Conservation (phyloP, 2,329 filamentous ascomycete genomes). For the Pseudovirgaria hyperparasitica region DNA sequence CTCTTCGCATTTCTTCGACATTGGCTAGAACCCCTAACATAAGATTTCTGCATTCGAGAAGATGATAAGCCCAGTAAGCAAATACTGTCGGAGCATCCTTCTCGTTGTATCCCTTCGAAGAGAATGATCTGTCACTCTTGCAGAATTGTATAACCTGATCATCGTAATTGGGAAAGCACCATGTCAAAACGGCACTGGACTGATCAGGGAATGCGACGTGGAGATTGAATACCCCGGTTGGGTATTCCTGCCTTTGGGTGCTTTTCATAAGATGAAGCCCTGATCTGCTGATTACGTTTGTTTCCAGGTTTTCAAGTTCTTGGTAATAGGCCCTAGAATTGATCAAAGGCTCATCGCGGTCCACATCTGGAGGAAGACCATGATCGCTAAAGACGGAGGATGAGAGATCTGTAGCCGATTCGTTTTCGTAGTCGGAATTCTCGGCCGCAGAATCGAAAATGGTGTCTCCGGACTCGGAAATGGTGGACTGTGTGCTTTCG, state of each 20-base stretch:
- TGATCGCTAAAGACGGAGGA: conserved; percentile 1
- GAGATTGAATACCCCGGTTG: background rate
- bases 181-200: no score
- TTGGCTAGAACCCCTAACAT: conserved; percentile 2
- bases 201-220: conserved; percentile 1
- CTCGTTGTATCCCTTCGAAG: background rate
- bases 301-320: conserved; percentile 5
- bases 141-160: conserved; percentile 1
- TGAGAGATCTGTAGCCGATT: conserved; percentile 1
- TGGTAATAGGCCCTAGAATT: conserved; percentile 1
- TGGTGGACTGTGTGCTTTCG: no score
- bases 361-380: conserved; percentile 2
- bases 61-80: conserved; percentile 2
- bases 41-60: conserved; percentile 3
- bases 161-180: conserved; percentile 3
- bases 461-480: no score
- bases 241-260: conserved; percentile 2
- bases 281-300: conserved; percentile 3
- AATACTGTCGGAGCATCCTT: background rate
- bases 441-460: no score
- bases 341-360: conserved; percentile 1
- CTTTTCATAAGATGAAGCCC: conserved; percentile 4
- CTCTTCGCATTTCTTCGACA: conserved; percentile 1
- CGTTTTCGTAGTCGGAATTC: conserved; percentile 2
- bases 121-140: background rate